Evolutionary conservation across 176 grass and related monocot genomes (phyloP).

Genomic region (Lolium rigidum): DNA sequence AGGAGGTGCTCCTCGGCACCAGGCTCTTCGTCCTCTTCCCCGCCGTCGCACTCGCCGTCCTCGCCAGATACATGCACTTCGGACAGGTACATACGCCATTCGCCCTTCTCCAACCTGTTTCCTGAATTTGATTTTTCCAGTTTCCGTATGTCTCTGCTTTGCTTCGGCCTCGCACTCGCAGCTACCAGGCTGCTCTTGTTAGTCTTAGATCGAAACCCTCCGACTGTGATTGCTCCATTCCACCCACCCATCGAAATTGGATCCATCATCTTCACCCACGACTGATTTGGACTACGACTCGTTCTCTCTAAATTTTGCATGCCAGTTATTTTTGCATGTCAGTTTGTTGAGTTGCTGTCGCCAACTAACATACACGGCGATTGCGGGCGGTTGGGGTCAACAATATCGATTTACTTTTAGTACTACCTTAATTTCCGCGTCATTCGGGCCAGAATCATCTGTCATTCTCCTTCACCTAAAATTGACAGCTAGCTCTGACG

Average conservation of each 20-base stretch:
- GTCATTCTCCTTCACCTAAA: not conserved
- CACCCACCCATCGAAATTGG: not conserved
- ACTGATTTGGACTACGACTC: not conserved
- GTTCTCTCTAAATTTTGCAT: not conserved
- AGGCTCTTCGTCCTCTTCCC: constrained; percentile 82
- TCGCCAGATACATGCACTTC: constrained; percentile 50
- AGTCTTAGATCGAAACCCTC: too few relatives aligned
- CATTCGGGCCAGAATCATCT: not conserved
- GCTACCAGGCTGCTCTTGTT: too few relatives aligned
- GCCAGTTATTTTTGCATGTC: not conserved
- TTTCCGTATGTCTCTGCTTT: too few relatives aligned
- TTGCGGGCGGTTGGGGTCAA: not conserved
- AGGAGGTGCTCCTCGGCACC: constrained; percentile 83
- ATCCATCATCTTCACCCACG: not conserved
- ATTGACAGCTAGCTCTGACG: not conserved
- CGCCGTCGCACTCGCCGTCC: constrained; percentile 65
- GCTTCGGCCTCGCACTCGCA: too few relatives aligned
- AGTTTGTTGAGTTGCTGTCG: not conserved
- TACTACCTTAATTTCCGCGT: not conserved
- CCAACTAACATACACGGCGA: not conserved
- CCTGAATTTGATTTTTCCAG: too few relatives aligned
- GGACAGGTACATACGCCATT: constrained; percentile 35
- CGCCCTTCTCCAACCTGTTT: not conserved
- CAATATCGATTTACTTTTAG: not conserved
- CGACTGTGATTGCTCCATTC: not conserved